A percentile compares a stretch with the other conserved stretches of the same genome.
Conservation (phyloP, 129 eudicot species). For the Flaveria bidentis region DNA sequence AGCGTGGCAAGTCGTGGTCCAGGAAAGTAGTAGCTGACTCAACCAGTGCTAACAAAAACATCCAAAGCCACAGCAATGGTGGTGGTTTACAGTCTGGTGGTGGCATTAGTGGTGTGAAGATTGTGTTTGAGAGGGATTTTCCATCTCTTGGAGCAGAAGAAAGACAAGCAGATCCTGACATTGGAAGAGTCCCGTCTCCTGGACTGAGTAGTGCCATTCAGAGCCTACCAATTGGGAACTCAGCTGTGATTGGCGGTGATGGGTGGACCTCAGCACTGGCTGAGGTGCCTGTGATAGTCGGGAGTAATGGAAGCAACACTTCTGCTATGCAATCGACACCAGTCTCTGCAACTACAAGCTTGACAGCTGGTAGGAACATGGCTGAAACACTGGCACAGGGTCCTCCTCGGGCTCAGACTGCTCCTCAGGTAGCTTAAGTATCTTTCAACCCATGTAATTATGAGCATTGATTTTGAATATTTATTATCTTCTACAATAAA, state of each 20-base stretch:
- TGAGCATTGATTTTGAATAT: background rate
- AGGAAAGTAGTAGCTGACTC: conserved; percentile 6
- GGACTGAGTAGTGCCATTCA: conserved; percentile 59
- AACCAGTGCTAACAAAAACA: background rate
- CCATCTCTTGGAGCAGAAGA: conserved; percentile 9
- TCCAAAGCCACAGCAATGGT: conserved; percentile 6
- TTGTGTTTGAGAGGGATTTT: conserved; percentile 13
- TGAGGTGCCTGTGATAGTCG: conserved; percentile 50
- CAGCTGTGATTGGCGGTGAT: conserved; percentile 52
- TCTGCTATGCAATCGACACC: background rate
- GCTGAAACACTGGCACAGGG: conserved; percentile 18
- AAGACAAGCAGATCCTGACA: conserved; percentile 32
- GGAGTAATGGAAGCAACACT: conserved; percentile 33
- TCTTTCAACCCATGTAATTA: background rate
- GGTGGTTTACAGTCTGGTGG: conserved; percentile 10
- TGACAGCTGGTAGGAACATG: conserved; percentile 15
- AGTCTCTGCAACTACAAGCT: conserved; percentile 2
- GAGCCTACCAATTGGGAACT: conserved; percentile 52
- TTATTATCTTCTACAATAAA: background rate
- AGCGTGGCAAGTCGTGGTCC: conserved; percentile 9
- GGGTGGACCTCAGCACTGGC: conserved; percentile 84
- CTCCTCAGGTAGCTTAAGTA: conserved; percentile 13
- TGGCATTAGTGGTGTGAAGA: conserved; percentile 10
- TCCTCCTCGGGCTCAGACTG: conserved; percentile 22
- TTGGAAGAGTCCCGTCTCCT: conserved; percentile 57